These are phyloP conservation scores for Trichoderma brevicompactum DNA, from an alignment of 2,329 filamentous ascomycete genomes.

Conservation along the genomic window DNA sequence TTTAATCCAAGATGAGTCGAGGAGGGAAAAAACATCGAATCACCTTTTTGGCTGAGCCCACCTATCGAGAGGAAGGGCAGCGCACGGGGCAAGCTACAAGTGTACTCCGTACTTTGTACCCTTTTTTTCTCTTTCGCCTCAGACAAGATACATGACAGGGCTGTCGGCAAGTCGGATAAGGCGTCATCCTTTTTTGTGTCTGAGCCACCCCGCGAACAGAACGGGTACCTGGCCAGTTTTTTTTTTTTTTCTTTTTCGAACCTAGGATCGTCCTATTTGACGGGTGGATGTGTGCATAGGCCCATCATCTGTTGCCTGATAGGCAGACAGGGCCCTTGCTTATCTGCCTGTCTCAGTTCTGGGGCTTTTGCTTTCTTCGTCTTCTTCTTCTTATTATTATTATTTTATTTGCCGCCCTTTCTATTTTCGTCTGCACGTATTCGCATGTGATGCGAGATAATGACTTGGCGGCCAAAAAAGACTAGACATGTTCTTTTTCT, in stretches of 20 bases:
- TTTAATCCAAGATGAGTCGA: constrained; percentile 3
- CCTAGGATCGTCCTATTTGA: too few relatives aligned
- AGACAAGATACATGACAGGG: constrained; percentile 14
- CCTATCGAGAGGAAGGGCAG: background rate
- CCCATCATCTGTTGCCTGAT: too few relatives aligned
- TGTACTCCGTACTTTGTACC: background rate
- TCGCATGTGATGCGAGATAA: constrained; percentile 22
- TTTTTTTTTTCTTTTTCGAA: background rate
- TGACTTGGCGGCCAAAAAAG: background rate
- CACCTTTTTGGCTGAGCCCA: constrained; percentile 4
- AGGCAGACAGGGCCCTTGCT: too few relatives aligned
- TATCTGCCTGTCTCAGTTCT: too few relatives aligned
- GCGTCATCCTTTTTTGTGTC: constrained; percentile 26
- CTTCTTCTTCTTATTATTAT: background rate
- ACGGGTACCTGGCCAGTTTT: constrained; percentile 10
- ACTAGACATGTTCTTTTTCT: background rate
- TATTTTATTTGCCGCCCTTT: background rate
- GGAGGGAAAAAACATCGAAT: constrained; percentile 8
- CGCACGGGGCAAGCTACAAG: constrained; percentile 11
- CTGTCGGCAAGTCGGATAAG: constrained; percentile 26
- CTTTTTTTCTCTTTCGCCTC: background rate
- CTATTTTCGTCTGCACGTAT: background rate
- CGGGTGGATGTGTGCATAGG: too few relatives aligned
- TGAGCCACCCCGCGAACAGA: constrained; percentile 17
- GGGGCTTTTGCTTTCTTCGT: too few relatives aligned